Conservation (phyloP, 768 basidiomycete species). For the Suillus lakei region DNA sequence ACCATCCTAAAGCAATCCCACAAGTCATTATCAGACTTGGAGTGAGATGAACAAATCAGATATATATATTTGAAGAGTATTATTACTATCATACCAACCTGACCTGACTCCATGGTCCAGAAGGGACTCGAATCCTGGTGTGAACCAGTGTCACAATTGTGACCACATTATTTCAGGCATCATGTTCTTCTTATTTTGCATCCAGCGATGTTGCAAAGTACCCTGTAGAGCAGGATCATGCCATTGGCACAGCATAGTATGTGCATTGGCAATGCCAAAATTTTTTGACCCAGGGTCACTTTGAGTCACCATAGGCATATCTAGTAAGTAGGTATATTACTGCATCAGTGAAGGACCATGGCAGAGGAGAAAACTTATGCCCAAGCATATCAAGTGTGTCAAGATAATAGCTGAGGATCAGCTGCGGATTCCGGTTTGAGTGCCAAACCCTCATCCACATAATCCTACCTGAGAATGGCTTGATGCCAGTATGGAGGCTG, state of each 20-base stretch:
- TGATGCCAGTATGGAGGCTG: too few relatives aligned
- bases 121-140: too few relatives aligned
- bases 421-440: constrained; percentile 26
- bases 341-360: constrained; percentile 23
- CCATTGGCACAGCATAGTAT: constrained; percentile 42
- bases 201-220: constrained; percentile 48
- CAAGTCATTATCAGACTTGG: constrained; percentile 27
- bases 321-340: constrained; percentile 23
- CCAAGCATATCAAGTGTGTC: constrained; percentile 18
- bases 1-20: too few relatives aligned
- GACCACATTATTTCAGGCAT: constrained; percentile 33
- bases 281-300: constrained; percentile 49
- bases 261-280: constrained; percentile 48
- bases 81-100: too few relatives aligned
- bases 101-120: too few relatives aligned
- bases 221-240: constrained; percentile 43
- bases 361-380: constrained; percentile 18
- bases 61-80: too few relatives aligned
- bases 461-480: too few relatives aligned
- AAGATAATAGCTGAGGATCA: constrained; percentile 24
- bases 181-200: constrained; percentile 27
- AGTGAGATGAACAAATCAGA: too few relatives aligned
- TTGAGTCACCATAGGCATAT: too few relatives aligned
- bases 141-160: constrained; percentile 38
- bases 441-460: too few relatives aligned